A percentile compares a stretch with the other conserved stretches of the same genome.
phyloP scores from a whole-genome alignment of 805 yeast genomes.

The Ogataea neopini region DNA sequence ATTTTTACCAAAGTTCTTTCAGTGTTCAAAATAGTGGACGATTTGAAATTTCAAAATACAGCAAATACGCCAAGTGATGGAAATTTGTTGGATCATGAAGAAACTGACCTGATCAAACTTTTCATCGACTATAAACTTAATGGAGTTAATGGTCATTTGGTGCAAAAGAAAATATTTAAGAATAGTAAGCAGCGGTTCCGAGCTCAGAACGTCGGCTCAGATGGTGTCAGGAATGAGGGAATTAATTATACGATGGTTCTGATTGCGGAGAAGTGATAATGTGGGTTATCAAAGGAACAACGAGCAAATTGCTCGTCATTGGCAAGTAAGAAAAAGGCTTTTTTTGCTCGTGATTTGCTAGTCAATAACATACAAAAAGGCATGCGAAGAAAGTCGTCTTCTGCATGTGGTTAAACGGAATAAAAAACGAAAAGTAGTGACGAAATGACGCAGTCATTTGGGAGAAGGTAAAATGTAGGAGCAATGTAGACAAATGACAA shows the following conservation, averaged over 20 bases:
- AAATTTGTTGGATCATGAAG: conserved; percentile 13
- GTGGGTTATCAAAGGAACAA: background rate
- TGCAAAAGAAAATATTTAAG: conserved; percentile 17
- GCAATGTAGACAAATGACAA: too few species aligned
- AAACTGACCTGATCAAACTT: conserved; percentile 26
- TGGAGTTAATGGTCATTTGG: conserved; percentile 27
- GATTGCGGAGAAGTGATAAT: conserved; percentile 26
- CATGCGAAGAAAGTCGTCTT: background rate
- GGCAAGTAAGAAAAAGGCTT: too few species aligned
- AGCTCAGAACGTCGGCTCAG: background rate
- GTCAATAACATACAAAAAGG: background rate
- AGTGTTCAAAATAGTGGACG: conserved; percentile 19
- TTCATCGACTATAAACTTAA: conserved; percentile 35
- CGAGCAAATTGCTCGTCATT: too few species aligned
- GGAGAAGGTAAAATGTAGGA: too few species aligned
- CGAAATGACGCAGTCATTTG: too few species aligned
- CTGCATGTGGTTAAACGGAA: too few species aligned
- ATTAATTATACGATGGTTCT: conserved; percentile 27
- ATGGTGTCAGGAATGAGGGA: conserved; percentile 25
- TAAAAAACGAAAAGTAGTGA: too few species aligned
- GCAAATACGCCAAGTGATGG: background rate
- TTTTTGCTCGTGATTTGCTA: too few species aligned
- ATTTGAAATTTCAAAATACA: conserved; percentile 11
- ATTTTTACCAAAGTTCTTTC: conserved; percentile 22
- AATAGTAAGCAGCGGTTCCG: conserved; percentile 4